phyloP scores from a whole-genome alignment of 1,284 basidiomycete genomes.

The Puccinia brachypodii region DNA sequence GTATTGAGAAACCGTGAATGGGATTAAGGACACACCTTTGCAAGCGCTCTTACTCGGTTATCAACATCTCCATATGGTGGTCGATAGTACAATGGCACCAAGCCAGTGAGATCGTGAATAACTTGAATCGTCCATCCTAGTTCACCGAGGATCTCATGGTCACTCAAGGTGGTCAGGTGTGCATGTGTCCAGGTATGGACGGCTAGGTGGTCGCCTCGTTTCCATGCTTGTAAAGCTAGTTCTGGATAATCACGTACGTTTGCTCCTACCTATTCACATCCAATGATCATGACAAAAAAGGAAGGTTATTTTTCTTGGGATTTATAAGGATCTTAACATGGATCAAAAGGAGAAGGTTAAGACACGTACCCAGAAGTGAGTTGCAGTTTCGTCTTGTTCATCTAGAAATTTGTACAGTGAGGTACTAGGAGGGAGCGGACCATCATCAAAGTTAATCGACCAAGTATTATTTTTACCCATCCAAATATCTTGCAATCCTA shows the following conservation, averaged over 20 bases:
- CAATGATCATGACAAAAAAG: neutral
- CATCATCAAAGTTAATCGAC: conserved; percentile 46
- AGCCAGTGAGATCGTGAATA: conserved; percentile 74
- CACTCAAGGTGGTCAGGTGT: conserved; percentile 74
- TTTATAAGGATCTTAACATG: neutral
- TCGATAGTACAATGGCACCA: conserved; percentile 55
- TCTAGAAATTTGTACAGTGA: conserved; percentile 21
- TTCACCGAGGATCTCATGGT: conserved; percentile 70
- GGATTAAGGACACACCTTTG: conserved; percentile 13
- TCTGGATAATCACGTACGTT: conserved; percentile 35
- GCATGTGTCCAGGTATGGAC: conserved; percentile 65
- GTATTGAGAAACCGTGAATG: neutral
- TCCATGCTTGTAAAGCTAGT: conserved; percentile 44
- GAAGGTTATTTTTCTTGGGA: neutral
- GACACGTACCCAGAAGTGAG: conserved; percentile 36
- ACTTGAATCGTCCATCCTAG: conserved; percentile 79
- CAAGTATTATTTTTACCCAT: conserved; percentile 27
- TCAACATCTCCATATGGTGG: conserved; percentile 78
- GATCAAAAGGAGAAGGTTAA: neutral
- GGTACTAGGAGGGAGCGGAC: conserved; percentile 25
- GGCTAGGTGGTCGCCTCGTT: conserved; percentile 50
- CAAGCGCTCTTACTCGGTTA: conserved; percentile 54
- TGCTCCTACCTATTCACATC: conserved; percentile 9
- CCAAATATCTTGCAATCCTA: conserved; percentile 33
- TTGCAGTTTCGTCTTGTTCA: conserved; percentile 8